Evolutionary conservation across 73 alveolate species (phyloP), one percentile per base, ranked within the genome.

Genomic region (Paramecium primaurelia): DNA sequence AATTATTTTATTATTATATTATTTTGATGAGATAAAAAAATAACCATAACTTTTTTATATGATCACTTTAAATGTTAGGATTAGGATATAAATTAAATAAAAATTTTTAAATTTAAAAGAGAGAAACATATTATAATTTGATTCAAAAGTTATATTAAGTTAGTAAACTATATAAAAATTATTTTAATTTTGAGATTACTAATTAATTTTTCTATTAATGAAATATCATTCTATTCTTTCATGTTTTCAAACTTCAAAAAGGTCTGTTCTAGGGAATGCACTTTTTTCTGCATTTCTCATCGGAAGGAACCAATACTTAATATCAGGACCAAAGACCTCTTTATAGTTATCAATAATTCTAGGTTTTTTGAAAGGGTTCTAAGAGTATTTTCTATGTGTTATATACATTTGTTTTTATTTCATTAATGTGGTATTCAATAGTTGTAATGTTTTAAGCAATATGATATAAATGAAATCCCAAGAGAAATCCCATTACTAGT

Each of bases 331-430:
- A 20, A 80, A 80, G 22, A 80, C 44, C 12, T 80, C 91, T 12
- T 80, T 80, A 42, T 45, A 80, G 38, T 80, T 80, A 44, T 80
- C 91, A 42, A 80, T 45, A 22, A 25, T 42, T 10, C 44, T 45
- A 4, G 91, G 91, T 45, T 80, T 80, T 26, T 40, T 44, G 91
- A 80, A 80, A 22, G 91, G 91, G n/a, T 80, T 80, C 84, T 64
- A 25, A 28, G 25, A 18, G 1, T 18, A 18, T 12, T 54, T n/a
- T 28, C 1, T 26, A 28, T 49, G 60, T 32, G 36, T 12, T 32
- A 12, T 1, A 64, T 64, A 64, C 84, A 80, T 80, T 44, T 9
- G 75, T 37, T 80, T 80, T 80, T 3, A 80, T 80, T 45, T 80
- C 91, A 25, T 80, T 64, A 6, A 80, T 80, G 49, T 80, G 91